Evolutionary conservation across 768 basidiomycete genomes (phyloP), one percentile per base, ranked within the genome.

Genomic region (Obba rivulosa): DNA sequence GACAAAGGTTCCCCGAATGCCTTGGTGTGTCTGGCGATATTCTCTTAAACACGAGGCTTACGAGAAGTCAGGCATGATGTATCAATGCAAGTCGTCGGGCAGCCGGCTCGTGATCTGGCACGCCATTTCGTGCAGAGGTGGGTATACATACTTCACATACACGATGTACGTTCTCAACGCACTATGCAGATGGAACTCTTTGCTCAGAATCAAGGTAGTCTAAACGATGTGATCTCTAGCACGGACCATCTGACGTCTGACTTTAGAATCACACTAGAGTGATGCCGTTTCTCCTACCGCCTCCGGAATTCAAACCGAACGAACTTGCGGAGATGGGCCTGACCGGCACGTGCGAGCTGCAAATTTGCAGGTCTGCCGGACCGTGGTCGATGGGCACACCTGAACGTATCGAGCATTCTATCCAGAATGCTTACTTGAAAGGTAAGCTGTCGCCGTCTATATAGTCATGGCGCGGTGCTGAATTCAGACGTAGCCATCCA

Each of bases 361-460:
- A 99, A 62, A 92, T 99, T 53, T 95, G 92, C 64, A 83, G 96
- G 21, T 95, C 92, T 14, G 87, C 89, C 11, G 92, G 93, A 2
- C 90, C 92, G 1, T 99, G 96, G 96, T 97, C 94, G 2, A 75
- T 98, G 66, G 96, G 94, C 3, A 97, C 93, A 3, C 76, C 81
- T 17, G 83, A 81, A 46, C 82, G 76, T 57, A 79, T 85, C 41
- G 96, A 99, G 66, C 81, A 84, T 58, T 97, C 95, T 11, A 92
- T 98, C 37, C 92, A 94, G 68, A 92, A 90, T 57, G 93, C 94
- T 11, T 96, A 97, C 61, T 69, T 92, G 49, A 85, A 93, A 76
- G 90, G 91, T 87, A 49, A 16, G n/a, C n/a, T 31, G 69, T 62
- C n/a, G n/a, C n/a, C n/a, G n/a, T n/a, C n/a, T n/a, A n/a, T n/a